Percentiles rank a stretch among this genome's conserved stretches.
Evolutionary conservation across 2,329 filamentous ascomycete genomes (phyloP).

Genomic region (Cryphonectria radicalis): DNA sequence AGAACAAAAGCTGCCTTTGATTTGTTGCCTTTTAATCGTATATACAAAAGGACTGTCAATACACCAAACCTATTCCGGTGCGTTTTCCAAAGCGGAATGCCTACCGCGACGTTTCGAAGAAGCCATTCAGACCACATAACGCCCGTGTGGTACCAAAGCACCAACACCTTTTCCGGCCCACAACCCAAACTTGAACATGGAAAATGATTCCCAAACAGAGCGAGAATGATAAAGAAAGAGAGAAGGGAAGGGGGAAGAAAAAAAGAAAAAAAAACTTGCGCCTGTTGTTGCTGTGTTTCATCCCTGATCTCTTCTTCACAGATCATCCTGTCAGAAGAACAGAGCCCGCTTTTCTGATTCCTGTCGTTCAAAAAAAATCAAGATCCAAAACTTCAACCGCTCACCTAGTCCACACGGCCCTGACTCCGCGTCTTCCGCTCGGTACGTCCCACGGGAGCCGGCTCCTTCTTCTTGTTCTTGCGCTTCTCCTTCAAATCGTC

Average conservation of each 20-base stretch:
- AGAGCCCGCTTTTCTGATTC: not conserved
- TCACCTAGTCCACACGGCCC: conserved; percentile 32
- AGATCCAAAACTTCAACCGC: not conserved
- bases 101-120: not conserved
- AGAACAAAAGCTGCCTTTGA: not conserved
- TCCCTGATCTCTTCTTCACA: not conserved
- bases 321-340: not conserved
- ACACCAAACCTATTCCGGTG: not conserved
- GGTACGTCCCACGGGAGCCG: conserved; percentile 40
- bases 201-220: not conserved
- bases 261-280: conserved; percentile 10
- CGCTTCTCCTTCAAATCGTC: conserved; percentile 25
- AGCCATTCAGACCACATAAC: not conserved
- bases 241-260: not conserved
- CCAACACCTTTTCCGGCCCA: conserved; percentile 3
- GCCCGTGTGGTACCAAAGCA: not conserved
- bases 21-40: not conserved
- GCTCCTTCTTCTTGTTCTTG: conserved; percentile 36
- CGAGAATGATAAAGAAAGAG: not conserved
- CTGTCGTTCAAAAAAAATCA: not conserved
- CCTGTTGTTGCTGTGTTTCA: conserved; percentile 5
- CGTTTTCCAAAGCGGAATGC: not conserved
- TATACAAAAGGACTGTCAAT: conserved; percentile 4
- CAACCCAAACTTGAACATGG: not conserved
- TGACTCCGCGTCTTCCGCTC: conserved; percentile 47